These are phyloP conservation scores for Populus euphratica DNA, from an alignment of 345 rosid genomes.

Conservation along the genomic window DNA sequence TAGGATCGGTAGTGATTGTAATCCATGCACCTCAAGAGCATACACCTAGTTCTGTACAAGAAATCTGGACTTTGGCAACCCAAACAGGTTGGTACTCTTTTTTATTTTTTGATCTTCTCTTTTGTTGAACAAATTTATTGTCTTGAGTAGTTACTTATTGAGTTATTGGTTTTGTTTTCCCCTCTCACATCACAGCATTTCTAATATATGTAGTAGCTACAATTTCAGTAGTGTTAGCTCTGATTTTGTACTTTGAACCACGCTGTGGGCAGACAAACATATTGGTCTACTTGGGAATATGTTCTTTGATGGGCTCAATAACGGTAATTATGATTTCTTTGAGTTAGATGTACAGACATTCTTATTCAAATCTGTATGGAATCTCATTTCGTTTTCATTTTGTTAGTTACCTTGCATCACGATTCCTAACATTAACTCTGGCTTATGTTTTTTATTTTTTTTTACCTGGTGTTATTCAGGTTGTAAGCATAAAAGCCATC, in stretches of 20 bases:
- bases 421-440: too few relatives aligned
- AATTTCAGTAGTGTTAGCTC: slow-evolving; percentile 60
- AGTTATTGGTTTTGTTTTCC: neutral
- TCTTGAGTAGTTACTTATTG: slow-evolving; percentile 13
- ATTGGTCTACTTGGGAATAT: slow-evolving; percentile 80
- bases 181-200: slow-evolving; percentile 58
- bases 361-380: neutral
- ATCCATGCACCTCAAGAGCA: slow-evolving; percentile 89
- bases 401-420: too few relatives aligned
- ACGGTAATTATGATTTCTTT: slow-evolving; percentile 44
- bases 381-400: neutral
- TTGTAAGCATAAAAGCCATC: slow-evolving; percentile 89
- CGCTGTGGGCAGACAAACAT: slow-evolving; percentile 76
- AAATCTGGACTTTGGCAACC: slow-evolving; percentile 77
- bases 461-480: slow-evolving; percentile 38
- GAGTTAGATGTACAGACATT: neutral
- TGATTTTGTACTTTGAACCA: slow-evolving; percentile 83
- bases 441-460: neutral
- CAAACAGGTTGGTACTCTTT: slow-evolving; percentile 58
- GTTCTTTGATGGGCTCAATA: slow-evolving; percentile 80
- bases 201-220: slow-evolving; percentile 63
- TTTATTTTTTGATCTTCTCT: slow-evolving; percentile 1
- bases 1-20: slow-evolving; percentile 81
- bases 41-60: slow-evolving; percentile 65
- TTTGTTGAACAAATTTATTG: neutral